These are phyloP conservation scores for Linnemannia zychae DNA, from an alignment of 192 early-diverging fungal species.

Conservation along the genomic window DNA sequence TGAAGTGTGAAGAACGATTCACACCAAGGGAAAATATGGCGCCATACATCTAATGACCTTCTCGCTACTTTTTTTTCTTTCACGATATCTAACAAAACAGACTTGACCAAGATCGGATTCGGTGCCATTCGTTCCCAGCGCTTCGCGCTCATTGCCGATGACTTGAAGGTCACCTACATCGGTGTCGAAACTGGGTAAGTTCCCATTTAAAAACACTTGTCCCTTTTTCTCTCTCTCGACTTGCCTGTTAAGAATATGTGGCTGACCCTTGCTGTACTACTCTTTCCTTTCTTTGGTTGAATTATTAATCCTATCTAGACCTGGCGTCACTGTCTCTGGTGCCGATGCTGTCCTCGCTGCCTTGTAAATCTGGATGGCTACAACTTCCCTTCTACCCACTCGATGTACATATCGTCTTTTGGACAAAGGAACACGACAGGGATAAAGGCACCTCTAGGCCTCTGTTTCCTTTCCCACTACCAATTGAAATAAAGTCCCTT, in stretches of 20 bases:
- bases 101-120: conserved; percentile 72
- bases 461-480: not conserved
- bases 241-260: not conserved
- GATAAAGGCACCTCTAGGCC: not conserved
- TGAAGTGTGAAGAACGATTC: not conserved
- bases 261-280: not conserved
- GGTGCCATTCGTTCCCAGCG: conserved; percentile 77
- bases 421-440: not conserved
- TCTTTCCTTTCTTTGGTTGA: too few relatives aligned
- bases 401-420: not conserved
- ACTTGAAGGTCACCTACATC: conserved; percentile 79
- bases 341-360: conserved; percentile 72
- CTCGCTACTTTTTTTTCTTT: conserved; percentile 19
- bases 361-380: conserved; percentile 6
- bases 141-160: conserved; percentile 79
- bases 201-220: not conserved
- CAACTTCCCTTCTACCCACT: not conserved
- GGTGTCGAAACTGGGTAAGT: conserved; percentile 72
- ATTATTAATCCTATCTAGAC: conserved; percentile 22
- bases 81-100: conserved; percentile 23
- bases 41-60: not conserved
- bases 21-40: not conserved
- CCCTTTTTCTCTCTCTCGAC: too few relatives aligned
- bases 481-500: not conserved
- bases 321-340: conserved; percentile 70